A percentile compares a stretch with the other conserved stretches of the same genome.
Conservation (phyloP, 495 filamentous ascomycete species). For the Aspergillus wentii region DNA sequence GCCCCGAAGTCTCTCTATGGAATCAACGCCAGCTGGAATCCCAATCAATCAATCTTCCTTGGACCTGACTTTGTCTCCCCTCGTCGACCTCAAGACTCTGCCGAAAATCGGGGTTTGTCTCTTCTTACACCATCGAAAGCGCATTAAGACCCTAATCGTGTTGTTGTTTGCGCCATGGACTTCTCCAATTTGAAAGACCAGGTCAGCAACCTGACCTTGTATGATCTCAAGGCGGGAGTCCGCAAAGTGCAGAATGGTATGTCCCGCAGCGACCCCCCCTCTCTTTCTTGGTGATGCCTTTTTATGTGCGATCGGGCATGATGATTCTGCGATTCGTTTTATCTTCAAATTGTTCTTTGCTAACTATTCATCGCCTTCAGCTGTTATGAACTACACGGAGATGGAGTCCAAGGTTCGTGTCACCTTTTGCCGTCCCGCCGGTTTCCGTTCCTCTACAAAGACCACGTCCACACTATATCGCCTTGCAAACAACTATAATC, state of each 20-base stretch:
- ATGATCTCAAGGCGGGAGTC: slow-evolving; percentile 95
- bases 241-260: slow-evolving; percentile 98
- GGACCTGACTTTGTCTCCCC: not conserved
- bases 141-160: not conserved
- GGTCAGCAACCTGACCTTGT: slow-evolving; percentile 90
- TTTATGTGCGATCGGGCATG: slow-evolving; percentile 5
- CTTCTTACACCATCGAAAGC: not conserved
- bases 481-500: slow-evolving; percentile 5
- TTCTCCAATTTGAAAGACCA: slow-evolving; percentile 78
- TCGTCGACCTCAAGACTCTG: not conserved
- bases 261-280: slow-evolving; percentile 9
- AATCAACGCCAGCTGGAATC: not conserved
- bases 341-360: slow-evolving; percentile 1
- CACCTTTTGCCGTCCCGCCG: slow-evolving; percentile 4
- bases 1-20: too few relatives aligned
- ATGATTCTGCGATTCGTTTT: too few relatives aligned
- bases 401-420: slow-evolving; percentile 91
- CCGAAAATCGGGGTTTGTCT: not conserved
- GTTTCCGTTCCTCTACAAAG: slow-evolving; percentile 2
- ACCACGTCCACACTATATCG: not conserved
- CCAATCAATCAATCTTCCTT: not conserved
- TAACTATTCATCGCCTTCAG: slow-evolving; percentile 40
- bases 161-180: slow-evolving; percentile 65
- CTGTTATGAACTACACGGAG: slow-evolving; percentile 99
- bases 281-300: not conserved